Percentiles rank a stretch among this genome's conserved stretches.
phyloP scores from a whole-genome alignment of 148 eudicot genomes.

The Cornus florida region DNA sequence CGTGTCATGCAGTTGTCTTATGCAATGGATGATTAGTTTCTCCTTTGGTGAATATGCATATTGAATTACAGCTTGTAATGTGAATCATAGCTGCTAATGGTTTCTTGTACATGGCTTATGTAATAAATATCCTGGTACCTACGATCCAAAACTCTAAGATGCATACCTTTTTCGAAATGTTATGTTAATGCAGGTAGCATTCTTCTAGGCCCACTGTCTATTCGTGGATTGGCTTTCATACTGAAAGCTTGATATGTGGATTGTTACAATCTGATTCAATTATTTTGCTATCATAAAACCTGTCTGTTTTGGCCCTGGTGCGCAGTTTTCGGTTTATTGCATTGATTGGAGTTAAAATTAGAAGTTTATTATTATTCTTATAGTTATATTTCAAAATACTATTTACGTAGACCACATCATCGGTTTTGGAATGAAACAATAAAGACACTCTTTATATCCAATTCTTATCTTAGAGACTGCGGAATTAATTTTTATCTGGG shows the following conservation, averaged over 20 bases:
- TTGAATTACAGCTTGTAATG: background rate
- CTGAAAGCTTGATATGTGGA: background rate
- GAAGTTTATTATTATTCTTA: too few species aligned
- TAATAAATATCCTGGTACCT: background rate
- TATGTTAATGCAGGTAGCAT: background rate
- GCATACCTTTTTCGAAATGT: background rate
- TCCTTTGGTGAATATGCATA: background rate
- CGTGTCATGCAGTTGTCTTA: background rate
- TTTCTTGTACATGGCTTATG: background rate
- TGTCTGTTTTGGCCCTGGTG: too few species aligned
- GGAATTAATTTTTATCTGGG: too few species aligned
- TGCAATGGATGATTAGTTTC: background rate
- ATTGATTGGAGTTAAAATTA: too few species aligned
- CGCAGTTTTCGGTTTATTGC: too few species aligned
- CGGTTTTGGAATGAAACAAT: too few species aligned
- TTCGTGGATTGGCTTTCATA: background rate
- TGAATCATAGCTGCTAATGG: background rate
- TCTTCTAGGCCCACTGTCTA: background rate
- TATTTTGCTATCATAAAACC: too few species aligned
- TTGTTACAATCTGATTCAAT: background rate
- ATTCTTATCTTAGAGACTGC: too few species aligned
- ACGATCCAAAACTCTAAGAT: background rate
- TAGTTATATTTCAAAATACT: too few species aligned
- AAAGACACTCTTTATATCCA: too few species aligned
- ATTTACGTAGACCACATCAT: too few species aligned